phyloP scores from a whole-genome alignment of 2,329 filamentous ascomycete species.

The Coniella lustricola region DNA sequence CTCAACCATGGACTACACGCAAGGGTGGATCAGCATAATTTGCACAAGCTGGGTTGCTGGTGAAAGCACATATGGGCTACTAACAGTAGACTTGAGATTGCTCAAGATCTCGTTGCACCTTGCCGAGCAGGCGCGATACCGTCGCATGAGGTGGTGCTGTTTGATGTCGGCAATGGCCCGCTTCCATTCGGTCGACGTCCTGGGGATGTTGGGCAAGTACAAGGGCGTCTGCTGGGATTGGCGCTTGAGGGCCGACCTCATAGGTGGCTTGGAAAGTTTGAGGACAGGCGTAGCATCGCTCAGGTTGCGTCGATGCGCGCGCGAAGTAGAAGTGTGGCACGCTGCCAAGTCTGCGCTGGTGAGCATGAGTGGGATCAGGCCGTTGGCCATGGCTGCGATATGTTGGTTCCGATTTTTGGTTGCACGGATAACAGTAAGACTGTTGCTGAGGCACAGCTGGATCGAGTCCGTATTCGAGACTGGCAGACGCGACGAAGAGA shows the following conservation, averaged over 20 bases:
- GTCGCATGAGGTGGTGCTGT: constrained; percentile 41
- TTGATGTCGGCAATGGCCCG: constrained; percentile 46
- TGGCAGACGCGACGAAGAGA: too few species aligned
- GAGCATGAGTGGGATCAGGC: constrained; percentile 15
- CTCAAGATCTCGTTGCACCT: constrained; percentile 48
- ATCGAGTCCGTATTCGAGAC: too few species aligned
- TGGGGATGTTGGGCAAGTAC: constrained; percentile 29
- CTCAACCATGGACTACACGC: constrained; percentile 33
- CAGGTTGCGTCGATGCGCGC: constrained; percentile 11
- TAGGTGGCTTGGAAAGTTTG: constrained; percentile 24
- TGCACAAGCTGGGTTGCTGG: background rate
- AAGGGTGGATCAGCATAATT: background rate
- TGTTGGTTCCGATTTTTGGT: too few species aligned
- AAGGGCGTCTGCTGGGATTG: constrained; percentile 19
- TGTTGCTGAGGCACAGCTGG: background rate
- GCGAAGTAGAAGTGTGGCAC: background rate
- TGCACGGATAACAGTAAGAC: too few species aligned
- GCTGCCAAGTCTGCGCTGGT: constrained; percentile 16
- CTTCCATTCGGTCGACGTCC: constrained; percentile 44
- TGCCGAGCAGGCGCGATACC: constrained; percentile 46
- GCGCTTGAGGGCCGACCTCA: constrained; percentile 16
- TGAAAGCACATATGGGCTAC: constrained; percentile 16
- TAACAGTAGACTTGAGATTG: constrained; percentile 38
- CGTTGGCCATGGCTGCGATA: constrained; percentile 12
- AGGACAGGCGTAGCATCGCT: constrained; percentile 17